A percentile compares a stretch with the other conserved stretches of the same genome.
Evolutionary conservation across 768 basidiomycete genomes (phyloP).

Genomic region (Boletus bicolor): DNA sequence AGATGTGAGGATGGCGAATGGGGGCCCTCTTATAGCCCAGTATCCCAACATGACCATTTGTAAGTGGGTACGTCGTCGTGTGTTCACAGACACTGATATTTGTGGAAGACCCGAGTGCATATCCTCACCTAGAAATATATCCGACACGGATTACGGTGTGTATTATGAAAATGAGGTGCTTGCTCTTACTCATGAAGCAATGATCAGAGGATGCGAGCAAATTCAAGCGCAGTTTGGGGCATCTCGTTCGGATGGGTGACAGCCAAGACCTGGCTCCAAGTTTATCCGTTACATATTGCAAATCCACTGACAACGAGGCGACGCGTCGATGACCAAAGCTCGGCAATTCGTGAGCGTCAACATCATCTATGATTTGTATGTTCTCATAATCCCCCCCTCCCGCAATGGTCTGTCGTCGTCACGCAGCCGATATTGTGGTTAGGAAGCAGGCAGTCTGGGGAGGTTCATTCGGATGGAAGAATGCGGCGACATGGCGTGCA

Average conservation of each 20-base stretch:
- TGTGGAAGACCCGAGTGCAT: slow-evolving; percentile 37
- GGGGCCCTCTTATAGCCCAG: slow-evolving; percentile 2
- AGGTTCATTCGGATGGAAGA: slow-evolving; percentile 21
- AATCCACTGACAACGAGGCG: neutral
- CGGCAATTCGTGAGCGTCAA: slow-evolving; percentile 1
- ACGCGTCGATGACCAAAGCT: neutral
- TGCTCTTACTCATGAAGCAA: neutral
- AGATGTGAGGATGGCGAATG: slow-evolving; percentile 1
- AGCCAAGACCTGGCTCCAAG: slow-evolving; percentile 17
- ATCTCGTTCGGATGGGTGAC: slow-evolving; percentile 21
- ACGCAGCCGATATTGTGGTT: slow-evolving; percentile 41
- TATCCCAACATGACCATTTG: slow-evolving; percentile 32
- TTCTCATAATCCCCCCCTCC: slow-evolving; percentile 30
- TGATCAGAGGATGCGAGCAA: slow-evolving; percentile 2
- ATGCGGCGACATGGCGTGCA: slow-evolving; percentile 14
- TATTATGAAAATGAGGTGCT: neutral
- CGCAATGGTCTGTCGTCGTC: slow-evolving; percentile 47
- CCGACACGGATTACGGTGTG: slow-evolving; percentile 23
- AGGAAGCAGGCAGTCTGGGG: slow-evolving; percentile 44
- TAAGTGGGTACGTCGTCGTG: slow-evolving; percentile 11
- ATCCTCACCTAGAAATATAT: slow-evolving; percentile 43
- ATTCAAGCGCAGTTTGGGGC: slow-evolving; percentile 10
- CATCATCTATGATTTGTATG: neutral
- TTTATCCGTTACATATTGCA: slow-evolving; percentile 16
- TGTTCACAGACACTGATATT: slow-evolving; percentile 12